Conservation (phyloP, 257 asterid species). For the Solanum bulbocastanum region DNA sequence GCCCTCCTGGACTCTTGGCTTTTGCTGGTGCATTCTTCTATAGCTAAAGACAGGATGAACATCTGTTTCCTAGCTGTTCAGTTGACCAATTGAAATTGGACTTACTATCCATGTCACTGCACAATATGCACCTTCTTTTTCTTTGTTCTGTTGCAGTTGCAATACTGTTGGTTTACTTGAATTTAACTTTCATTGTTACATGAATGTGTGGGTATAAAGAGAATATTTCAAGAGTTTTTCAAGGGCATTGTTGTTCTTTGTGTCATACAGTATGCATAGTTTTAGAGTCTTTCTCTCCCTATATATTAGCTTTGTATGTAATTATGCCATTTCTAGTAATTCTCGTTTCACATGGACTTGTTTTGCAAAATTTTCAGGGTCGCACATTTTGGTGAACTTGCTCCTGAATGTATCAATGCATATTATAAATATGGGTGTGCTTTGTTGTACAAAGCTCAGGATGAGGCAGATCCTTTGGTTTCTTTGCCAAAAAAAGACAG, state of each 20-base stretch:
- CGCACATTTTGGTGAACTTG: constrained; percentile 76
- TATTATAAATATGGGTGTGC: constrained; percentile 76
- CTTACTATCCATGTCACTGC: neutral
- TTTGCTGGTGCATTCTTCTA: neutral
- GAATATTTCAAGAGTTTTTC: neutral
- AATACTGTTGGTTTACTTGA: neutral
- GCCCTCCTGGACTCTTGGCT: neutral
- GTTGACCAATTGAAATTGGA: neutral
- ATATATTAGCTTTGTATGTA: neutral
- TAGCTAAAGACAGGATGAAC: neutral
- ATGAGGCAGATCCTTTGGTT: constrained; percentile 85
- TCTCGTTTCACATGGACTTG: neutral
- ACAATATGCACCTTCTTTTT: neutral
- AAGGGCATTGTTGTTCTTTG: neutral
- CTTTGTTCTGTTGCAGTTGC: neutral
- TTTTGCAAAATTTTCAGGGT: constrained; percentile 31
- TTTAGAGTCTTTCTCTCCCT: neutral
- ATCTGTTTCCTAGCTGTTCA: neutral
- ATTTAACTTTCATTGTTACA: neutral
- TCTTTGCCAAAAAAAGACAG: constrained; percentile 66
- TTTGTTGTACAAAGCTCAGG: constrained; percentile 72
- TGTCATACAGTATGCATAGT: neutral
- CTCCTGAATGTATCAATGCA: constrained; percentile 74
- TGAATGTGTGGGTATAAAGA: neutral
- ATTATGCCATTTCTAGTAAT: neutral